These are phyloP conservation scores for Phytophthora lateralis DNA, from an alignment of 352 stramenopile species.

Conservation along the genomic window DNA sequence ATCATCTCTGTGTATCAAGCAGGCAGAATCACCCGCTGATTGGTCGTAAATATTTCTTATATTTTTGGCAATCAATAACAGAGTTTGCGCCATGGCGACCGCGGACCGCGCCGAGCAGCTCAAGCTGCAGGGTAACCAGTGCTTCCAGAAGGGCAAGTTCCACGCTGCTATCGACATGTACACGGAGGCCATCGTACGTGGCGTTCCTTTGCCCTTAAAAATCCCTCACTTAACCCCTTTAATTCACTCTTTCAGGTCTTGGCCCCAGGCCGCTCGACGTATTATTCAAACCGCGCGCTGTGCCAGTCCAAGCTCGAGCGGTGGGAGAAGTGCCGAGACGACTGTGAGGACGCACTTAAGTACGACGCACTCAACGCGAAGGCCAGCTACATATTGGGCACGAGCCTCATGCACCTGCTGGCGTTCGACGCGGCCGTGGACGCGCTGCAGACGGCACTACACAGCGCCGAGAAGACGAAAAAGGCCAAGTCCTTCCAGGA, in stretches of 20 bases:
- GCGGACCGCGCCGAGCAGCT: conserved; percentile 69
- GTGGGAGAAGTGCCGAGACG: conserved; percentile 65
- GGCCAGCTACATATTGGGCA: conserved; percentile 75
- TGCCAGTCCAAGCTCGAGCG: conserved; percentile 73
- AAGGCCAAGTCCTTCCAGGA: conserved; percentile 60
- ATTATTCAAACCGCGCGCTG: conserved; percentile 84
- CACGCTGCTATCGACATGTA: conserved; percentile 85
- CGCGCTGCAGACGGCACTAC: conserved; percentile 55
- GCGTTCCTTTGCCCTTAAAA: conserved; percentile 2
- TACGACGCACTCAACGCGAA: conserved; percentile 75
- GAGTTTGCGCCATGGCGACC: conserved; percentile 21
- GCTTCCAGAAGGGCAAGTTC: conserved; percentile 84
- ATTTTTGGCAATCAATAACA: no score
- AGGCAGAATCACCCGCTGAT: no score
- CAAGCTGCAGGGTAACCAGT: conserved; percentile 82
- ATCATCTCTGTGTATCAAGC: no score
- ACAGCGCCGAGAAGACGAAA: conserved; percentile 58
- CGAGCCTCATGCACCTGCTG: conserved; percentile 55
- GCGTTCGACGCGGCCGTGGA: conserved; percentile 57
- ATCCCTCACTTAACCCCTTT: no score
- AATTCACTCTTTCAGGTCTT: conserved; percentile 42
- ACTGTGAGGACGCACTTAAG: conserved; percentile 61
- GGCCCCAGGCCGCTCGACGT: conserved; percentile 59
- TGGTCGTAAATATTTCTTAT: no score
- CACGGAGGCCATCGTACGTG: conserved; percentile 80